Evolutionary conservation across 2,329 filamentous ascomycete species (phyloP).

Genomic region (Penicillium sp.): DNA sequence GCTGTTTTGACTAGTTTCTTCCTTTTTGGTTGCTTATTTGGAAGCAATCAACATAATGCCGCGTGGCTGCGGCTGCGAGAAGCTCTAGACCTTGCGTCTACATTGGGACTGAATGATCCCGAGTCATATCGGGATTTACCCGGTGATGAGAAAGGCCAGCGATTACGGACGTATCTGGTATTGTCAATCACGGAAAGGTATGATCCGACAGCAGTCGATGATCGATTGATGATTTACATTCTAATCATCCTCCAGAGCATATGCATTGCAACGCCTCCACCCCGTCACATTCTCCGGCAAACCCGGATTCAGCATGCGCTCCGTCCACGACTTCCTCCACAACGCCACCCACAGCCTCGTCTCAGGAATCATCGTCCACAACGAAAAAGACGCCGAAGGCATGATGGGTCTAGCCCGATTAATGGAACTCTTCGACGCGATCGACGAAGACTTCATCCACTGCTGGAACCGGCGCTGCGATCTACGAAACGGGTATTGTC

Average conservation of each 20-base stretch:
- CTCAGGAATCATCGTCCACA: conserved; percentile 51
- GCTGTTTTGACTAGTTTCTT: conserved; percentile 73
- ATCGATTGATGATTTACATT: neutral
- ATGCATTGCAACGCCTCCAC: conserved; percentile 51
- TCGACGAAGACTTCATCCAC: conserved; percentile 52
- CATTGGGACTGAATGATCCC: conserved; percentile 49
- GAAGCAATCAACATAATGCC: conserved; percentile 74
- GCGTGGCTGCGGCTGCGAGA: conserved; percentile 81
- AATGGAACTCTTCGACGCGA: conserved; percentile 53
- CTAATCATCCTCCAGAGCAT: conserved; percentile 39
- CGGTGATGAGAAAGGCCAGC: conserved; percentile 48
- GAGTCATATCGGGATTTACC: conserved; percentile 46
- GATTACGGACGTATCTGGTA: conserved; percentile 45
- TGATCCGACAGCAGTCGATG: neutral
- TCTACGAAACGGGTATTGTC: conserved; percentile 67
- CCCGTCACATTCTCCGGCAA: conserved; percentile 51
- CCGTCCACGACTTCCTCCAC: conserved; percentile 50
- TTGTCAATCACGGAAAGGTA: conserved; percentile 47
- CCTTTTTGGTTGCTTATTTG: conserved; percentile 74
- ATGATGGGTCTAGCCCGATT: conserved; percentile 52
- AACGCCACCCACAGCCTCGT: conserved; percentile 44
- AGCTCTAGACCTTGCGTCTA: conserved; percentile 57
- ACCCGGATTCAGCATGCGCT: conserved; percentile 48
- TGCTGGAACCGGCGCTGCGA: conserved; percentile 59
- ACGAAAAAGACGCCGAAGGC: conserved; percentile 50